A percentile compares a stretch with the other conserved stretches of the same genome.
These are phyloP conservation scores for Davidsoniella australis DNA, from an alignment of 2,329 filamentous ascomycete species.

Conservation along the genomic window DNA sequence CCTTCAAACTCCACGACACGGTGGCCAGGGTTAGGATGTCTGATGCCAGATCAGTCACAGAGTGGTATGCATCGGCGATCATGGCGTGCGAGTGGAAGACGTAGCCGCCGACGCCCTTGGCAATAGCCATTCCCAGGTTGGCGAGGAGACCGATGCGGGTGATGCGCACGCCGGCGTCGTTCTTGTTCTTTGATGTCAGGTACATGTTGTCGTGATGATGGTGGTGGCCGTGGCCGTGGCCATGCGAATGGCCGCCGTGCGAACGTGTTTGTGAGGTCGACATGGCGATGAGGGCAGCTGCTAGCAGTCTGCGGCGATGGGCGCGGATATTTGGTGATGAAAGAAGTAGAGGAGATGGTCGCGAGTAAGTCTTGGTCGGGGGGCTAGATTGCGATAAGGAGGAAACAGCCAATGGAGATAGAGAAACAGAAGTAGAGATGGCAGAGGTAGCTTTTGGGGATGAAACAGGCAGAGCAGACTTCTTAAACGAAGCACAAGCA, in stretches of 20 bases:
- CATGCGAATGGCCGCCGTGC: slow-evolving; percentile 10
- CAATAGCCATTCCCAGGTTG: slow-evolving; percentile 86
- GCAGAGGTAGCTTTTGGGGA: background rate
- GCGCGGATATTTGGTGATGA: background rate
- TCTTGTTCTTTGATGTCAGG: slow-evolving; percentile 73
- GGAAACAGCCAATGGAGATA: slow-evolving; percentile 2
- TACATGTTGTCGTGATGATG: slow-evolving; percentile 88
- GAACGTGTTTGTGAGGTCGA: slow-evolving; percentile 5
- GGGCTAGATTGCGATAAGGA: slow-evolving; percentile 11
- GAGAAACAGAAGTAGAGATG: slow-evolving; percentile 2
- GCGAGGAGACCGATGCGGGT: slow-evolving; percentile 46
- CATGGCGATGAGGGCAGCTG: slow-evolving; percentile 5
- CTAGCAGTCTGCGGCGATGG: slow-evolving; percentile 3
- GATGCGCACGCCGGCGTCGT: slow-evolving; percentile 46
- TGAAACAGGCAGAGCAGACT: background rate
- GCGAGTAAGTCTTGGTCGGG: slow-evolving; percentile 10
- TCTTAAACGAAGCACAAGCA: background rate
- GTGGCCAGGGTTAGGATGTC: slow-evolving; percentile 89
- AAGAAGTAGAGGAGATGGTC: slow-evolving; percentile 1
- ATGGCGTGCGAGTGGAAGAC: slow-evolving; percentile 88
- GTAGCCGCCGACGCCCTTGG: slow-evolving; percentile 84
- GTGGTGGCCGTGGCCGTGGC: slow-evolving; percentile 49
- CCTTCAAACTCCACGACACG: slow-evolving; percentile 80
- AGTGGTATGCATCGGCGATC: slow-evolving; percentile 88
- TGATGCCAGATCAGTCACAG: slow-evolving; percentile 84